phyloP scores from a whole-genome alignment of 2,329 filamentous ascomycete genomes.

The Claviceps cyperi region DNA sequence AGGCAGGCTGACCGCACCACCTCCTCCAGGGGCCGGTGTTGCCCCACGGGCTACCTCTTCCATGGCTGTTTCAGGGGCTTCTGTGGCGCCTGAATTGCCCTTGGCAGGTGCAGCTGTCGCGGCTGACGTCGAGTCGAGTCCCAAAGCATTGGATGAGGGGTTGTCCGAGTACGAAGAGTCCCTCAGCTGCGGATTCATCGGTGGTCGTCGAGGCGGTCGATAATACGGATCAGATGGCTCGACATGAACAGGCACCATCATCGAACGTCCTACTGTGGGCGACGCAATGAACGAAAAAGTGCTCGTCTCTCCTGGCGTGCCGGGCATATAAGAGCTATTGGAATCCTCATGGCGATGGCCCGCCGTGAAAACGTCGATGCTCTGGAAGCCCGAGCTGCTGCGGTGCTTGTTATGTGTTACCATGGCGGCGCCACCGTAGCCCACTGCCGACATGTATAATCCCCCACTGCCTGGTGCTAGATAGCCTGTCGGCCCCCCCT shows the following conservation, averaged over 20 bases:
- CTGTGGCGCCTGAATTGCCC: slow-evolving; percentile 2
- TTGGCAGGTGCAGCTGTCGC: not conserved
- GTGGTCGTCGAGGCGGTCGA: slow-evolving; percentile 61
- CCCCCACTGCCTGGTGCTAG: slow-evolving; percentile 34
- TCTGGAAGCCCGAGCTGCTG: slow-evolving; percentile 42
- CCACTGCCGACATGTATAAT: slow-evolving; percentile 44
- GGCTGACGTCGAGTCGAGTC: slow-evolving; percentile 19
- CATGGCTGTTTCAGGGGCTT: slow-evolving; percentile 22
- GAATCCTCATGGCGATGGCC: slow-evolving; percentile 37
- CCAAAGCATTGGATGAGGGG: slow-evolving; percentile 14
- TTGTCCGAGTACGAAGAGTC: slow-evolving; percentile 19
- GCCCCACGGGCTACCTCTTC: slow-evolving; percentile 26
- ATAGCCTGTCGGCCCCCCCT: slow-evolving; percentile 44
- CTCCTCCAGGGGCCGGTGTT: slow-evolving; percentile 28
- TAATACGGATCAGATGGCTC: slow-evolving; percentile 69
- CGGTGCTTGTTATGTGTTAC: slow-evolving; percentile 26
- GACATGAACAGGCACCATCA: slow-evolving; percentile 28
- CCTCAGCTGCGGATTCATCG: slow-evolving; percentile 47
- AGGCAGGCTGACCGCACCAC: slow-evolving; percentile 22
- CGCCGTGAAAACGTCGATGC: slow-evolving; percentile 30
- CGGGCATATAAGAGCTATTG: slow-evolving; percentile 53
- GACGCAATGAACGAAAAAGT: slow-evolving; percentile 58
- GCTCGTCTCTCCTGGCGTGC: slow-evolving; percentile 57
- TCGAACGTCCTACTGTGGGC: slow-evolving; percentile 34
- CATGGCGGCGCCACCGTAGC: slow-evolving; percentile 34